A percentile compares a stretch with the other conserved stretches of the same genome.
Evolutionary conservation across 2,329 filamentous ascomycete species (phyloP).

Genomic region (Epichloe gansuensis): DNA sequence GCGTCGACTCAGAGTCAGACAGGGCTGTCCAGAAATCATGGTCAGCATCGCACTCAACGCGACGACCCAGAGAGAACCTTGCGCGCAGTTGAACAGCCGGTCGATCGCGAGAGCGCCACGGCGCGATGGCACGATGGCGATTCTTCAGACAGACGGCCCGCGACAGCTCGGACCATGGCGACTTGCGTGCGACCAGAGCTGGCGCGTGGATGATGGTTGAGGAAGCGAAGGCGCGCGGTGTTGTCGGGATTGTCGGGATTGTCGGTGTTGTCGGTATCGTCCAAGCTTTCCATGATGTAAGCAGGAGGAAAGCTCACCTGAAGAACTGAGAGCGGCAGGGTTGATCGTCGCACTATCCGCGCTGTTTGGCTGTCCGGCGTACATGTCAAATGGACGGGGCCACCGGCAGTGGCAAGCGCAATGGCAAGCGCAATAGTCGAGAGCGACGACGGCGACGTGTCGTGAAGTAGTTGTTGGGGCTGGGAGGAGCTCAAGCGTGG

Average conservation of each 20-base stretch:
- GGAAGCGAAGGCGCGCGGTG: background rate
- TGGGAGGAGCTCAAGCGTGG: conserved; percentile 28
- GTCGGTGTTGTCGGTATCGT: background rate
- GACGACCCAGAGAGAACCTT: background rate
- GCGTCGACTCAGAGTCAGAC: conserved; percentile 37
- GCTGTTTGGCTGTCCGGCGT: conserved; percentile 45
- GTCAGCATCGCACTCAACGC: conserved; percentile 16
- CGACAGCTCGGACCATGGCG: background rate
- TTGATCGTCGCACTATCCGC: conserved; percentile 85
- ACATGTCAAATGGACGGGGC: conserved; percentile 21
- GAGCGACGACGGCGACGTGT: conserved; percentile 42
- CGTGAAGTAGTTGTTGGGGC: conserved; percentile 44
- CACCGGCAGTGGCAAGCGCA: conserved; percentile 9
- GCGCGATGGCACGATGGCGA: background rate
- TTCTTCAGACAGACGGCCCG: background rate
- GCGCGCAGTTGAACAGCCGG: background rate
- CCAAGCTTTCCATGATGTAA: background rate
- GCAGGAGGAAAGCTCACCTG: conserved; percentile 41
- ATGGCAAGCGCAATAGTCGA: conserved; percentile 9
- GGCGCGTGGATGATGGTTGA: background rate
- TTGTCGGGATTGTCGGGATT: background rate
- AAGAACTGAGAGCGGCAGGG: conserved; percentile 71
- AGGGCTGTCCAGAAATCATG: conserved; percentile 25
- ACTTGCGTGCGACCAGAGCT: background rate
- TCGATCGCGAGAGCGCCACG: background rate